Evolutionary conservation across 108 stramenopile species (phyloP), one percentile per base, ranked within the genome.

Genomic region (Phaeodactylum tricornutum): DNA sequence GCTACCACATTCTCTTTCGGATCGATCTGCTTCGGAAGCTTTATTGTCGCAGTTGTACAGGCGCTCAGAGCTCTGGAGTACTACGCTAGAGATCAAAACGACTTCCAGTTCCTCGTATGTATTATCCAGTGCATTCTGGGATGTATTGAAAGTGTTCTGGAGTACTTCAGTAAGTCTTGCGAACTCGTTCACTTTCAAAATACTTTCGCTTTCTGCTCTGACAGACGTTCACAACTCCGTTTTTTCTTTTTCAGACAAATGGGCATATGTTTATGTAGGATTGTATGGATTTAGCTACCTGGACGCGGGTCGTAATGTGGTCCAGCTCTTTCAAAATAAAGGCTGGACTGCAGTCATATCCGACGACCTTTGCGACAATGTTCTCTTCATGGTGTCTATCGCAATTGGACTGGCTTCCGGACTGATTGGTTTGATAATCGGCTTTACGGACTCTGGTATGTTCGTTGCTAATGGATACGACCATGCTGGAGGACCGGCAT

Each of bases 191-290:
- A n/a, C n/a, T n/a, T n/a, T n/a, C n/a, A n/a, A n/a, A n/a, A n/a
- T n/a, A n/a, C n/a, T n/a, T n/a, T n/a, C n/a, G n/a, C n/a, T n/a
- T n/a, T n/a, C n/a, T n/a, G n/a, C n/a, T n/a, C n/a, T n/a, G n/a
- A n/a, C n/a, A n/a, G n/a, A n/a, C n/a, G n/a, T n/a, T n/a, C n/a
- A n/a, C n/a, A n/a, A n/a, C n/a, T n/a, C n/a, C n/a, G n/a, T n/a
- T n/a, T n/a, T n/a, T n/a, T n/a, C n/a, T n/a, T 82, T 81, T 48
- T 67, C 81, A 39, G 79, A 78, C 62, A 71, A 73, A 50, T 84
- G 74, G 74, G 88, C 88, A 1, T 90, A 84, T 66, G 64, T 86
- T 19, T 88, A 87, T 43, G 81, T 88, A n/a, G 93, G 82, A 34
- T 35, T 86, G 42, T 86, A 93, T 62, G 87, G 83, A 20, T 80